phyloP scores from a whole-genome alignment of 2,329 filamentous ascomycete genomes.

The Lecanicillium sp. region DNA sequence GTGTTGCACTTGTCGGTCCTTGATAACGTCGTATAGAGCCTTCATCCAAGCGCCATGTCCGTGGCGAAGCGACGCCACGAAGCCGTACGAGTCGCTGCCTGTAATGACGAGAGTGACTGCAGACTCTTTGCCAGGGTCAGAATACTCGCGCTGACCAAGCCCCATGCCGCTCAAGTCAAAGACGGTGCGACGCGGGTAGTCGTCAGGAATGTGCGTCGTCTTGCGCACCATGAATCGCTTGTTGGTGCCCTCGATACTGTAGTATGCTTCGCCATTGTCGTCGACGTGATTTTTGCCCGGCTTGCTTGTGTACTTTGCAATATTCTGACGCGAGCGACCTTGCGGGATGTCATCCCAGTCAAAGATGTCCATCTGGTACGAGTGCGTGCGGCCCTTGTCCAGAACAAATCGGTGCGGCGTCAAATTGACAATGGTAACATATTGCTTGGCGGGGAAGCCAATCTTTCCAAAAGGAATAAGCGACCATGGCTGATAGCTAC shows the following conservation, averaged over 20 bases:
- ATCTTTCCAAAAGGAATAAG: slow-evolving; percentile 9
- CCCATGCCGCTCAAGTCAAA: slow-evolving; percentile 23
- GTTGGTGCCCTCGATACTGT: slow-evolving; percentile 19
- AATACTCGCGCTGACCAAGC: slow-evolving; percentile 24
- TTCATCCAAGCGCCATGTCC: slow-evolving; percentile 25
- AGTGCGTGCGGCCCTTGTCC: slow-evolving; percentile 15
- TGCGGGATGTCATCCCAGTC: slow-evolving; percentile 25
- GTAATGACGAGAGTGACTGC: slow-evolving; percentile 26
- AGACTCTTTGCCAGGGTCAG: slow-evolving; percentile 20
- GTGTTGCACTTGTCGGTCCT: slow-evolving; percentile 32
- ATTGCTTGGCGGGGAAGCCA: slow-evolving; percentile 15
- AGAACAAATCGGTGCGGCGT: slow-evolving; percentile 23
- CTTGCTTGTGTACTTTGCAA: slow-evolving; percentile 17
- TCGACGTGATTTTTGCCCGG: slow-evolving; percentile 12
- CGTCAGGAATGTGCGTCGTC: slow-evolving; percentile 20
- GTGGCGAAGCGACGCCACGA: slow-evolving; percentile 20
- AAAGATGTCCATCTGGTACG: slow-evolving; percentile 23
- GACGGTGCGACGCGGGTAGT: slow-evolving; percentile 18
- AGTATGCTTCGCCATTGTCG: slow-evolving; percentile 24
- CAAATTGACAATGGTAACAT: slow-evolving; percentile 26
- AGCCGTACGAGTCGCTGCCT: slow-evolving; percentile 24
- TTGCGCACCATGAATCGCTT: slow-evolving; percentile 21
- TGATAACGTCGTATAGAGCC: slow-evolving; percentile 22
- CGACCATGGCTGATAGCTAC: slow-evolving; percentile 9
- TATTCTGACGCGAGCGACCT: slow-evolving; percentile 22